Percentiles rank a stretch among this genome's conserved stretches.
These are phyloP conservation scores for Oryza coarctata DNA, from an alignment of 176 grass and related monocot genomes.

Conservation along the genomic window DNA sequence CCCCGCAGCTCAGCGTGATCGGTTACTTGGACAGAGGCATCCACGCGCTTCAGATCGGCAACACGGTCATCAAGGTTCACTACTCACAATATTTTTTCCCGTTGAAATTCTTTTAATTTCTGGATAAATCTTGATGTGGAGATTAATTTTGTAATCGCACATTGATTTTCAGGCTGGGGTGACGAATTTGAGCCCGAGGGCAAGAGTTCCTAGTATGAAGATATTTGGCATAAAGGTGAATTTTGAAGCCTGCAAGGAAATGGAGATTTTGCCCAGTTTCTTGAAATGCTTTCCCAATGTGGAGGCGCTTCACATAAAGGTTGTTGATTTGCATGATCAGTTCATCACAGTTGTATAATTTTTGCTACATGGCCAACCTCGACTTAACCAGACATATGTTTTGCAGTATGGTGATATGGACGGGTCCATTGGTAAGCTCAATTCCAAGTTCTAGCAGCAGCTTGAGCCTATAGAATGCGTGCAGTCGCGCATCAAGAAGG, in stretches of 20 bases:
- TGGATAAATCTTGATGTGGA: neutral
- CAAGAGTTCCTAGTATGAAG: slow-evolving; percentile 21
- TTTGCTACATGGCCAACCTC: neutral
- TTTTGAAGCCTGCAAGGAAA: neutral
- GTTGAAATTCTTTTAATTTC: neutral
- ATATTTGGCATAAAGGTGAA: slow-evolving; percentile 18
- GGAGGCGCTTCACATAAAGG: slow-evolving; percentile 35
- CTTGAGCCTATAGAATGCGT: slow-evolving; percentile 11
- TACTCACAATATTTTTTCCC: too few species aligned
- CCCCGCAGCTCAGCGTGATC: neutral
- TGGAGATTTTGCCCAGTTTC: slow-evolving; percentile 13
- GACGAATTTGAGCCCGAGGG: slow-evolving; percentile 1
- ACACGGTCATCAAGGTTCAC: slow-evolving; percentile 17
- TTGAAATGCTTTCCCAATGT: slow-evolving; percentile 37
- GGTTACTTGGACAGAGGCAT: neutral
- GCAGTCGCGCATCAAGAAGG: slow-evolving; percentile 5
- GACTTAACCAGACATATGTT: neutral
- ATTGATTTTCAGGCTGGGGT: slow-evolving; percentile 14
- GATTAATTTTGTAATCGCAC: neutral
- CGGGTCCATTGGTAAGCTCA: neutral
- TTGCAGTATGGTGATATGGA: slow-evolving; percentile 10
- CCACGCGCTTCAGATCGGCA: neutral
- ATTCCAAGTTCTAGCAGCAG: neutral
- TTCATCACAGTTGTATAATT: neutral
- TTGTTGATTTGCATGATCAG: neutral